Evolutionary conservation across 2,329 filamentous ascomycete genomes (phyloP), one percentile per base, ranked within the genome.

Genomic region (Didymella lethalis): DNA sequence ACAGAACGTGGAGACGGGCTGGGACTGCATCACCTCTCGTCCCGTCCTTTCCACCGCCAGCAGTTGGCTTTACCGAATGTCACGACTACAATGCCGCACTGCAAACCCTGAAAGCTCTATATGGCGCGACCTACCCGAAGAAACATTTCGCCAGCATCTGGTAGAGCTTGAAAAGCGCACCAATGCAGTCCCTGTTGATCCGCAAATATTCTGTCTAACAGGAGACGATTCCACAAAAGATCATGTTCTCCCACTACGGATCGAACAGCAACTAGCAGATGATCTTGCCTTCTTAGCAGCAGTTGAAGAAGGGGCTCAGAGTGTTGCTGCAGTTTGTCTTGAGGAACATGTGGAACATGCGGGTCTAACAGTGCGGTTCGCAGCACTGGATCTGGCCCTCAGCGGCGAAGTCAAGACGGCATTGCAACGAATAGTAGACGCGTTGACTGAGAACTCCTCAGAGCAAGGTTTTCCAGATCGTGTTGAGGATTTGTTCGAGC

Each of bases 221-320:
- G 6, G 43, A 16, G 7, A 11, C 12, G 23, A 23, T 3, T 2
- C 14, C 1, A 20, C 7, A 20, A 18, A 11, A 3, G 20, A 20
- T 8, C 32, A 46, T 12, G 41, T 18, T 10, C 26, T 58, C 3
- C 56, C 56, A 3, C 26, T 58, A 2, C 18, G 25, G 10, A 40
- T 58, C 4, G 56, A 58, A 18, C 56, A 58, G 46, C 56, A 50
- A 11, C 31, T 58, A n/a, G 56, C 56, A 34, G 56, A 58, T 6
- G 56, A 58, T 12, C 40, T 58, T 23, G 56, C 56, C 7, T 54
- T 49, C 16, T 25, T 58, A n/a, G 56, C 56, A 23, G 45, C 56
- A 5, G 34, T 58, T 3, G 56, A 58, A n/a, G 56, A 58, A 50
- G 56, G 56, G 12, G 56, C 56, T 1, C 56, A 58, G 14, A 58